A percentile compares a stretch with the other conserved stretches of the same genome.
Evolutionary conservation across 805 yeast species (phyloP).

Genomic region (Wickerhamiella galacta): DNA sequence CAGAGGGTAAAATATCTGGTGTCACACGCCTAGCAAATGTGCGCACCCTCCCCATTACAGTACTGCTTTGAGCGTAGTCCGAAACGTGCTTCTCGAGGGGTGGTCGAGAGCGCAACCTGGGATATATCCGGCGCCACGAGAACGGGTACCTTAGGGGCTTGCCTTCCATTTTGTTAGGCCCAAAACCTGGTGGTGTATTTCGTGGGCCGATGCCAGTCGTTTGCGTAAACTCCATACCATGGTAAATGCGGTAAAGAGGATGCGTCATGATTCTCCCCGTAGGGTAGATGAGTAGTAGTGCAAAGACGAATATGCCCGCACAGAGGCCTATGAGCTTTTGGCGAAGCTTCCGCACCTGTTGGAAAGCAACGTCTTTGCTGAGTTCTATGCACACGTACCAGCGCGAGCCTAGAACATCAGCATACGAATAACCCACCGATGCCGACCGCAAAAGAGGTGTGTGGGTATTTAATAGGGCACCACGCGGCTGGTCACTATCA

Average conservation of each 20-base stretch:
- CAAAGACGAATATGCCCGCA: slow-evolving; percentile 11
- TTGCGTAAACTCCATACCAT: slow-evolving; percentile 10
- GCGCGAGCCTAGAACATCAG: slow-evolving; percentile 3
- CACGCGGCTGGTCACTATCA: slow-evolving; percentile 3
- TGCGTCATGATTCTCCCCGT: slow-evolving; percentile 10
- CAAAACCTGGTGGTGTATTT: not conserved
- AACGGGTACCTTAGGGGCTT: too few relatives aligned
- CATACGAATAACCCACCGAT: slow-evolving; percentile 14
- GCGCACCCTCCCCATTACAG: too few relatives aligned
- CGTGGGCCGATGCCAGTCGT: too few relatives aligned
- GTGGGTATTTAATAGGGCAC: slow-evolving; percentile 8
- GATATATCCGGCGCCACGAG: too few relatives aligned
- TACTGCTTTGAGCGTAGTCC: too few relatives aligned
- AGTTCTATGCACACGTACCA: slow-evolving; percentile 11
- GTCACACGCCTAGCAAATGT: too few relatives aligned
- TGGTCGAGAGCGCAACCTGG: too few relatives aligned
- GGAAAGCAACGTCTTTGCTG: slow-evolving; percentile 5
- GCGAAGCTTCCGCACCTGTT: slow-evolving; percentile 5
- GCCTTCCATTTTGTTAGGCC: not conserved
- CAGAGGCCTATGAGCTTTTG: slow-evolving; percentile 10
- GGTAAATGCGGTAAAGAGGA: slow-evolving; percentile 11
- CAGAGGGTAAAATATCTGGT: too few relatives aligned
- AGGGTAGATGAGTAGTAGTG: slow-evolving; percentile 8
- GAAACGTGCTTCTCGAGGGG: too few relatives aligned
- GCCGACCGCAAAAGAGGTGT: slow-evolving; percentile 7